These are phyloP conservation scores for Hyaloscypha variabilis DNA, from an alignment of 495 filamentous ascomycete genomes.

Conservation along the genomic window DNA sequence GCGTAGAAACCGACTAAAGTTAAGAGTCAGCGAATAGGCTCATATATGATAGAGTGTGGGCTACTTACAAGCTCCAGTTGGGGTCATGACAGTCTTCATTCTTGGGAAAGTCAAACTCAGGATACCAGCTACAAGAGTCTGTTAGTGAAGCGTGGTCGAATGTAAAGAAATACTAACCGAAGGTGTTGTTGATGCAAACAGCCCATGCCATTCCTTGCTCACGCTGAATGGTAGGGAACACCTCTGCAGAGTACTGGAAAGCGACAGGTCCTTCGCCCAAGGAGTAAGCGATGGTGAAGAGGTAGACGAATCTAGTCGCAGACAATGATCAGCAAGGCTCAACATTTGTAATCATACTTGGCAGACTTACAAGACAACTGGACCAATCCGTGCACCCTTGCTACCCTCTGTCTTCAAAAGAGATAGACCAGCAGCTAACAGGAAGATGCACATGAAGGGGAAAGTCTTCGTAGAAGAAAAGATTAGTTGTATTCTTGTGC, in stretches of 20 bases:
- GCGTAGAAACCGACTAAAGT: conserved; percentile 50
- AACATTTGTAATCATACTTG: not conserved
- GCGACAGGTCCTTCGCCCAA: conserved; percentile 86
- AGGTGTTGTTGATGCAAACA: conserved; percentile 50
- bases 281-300: conserved; percentile 76
- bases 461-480: conserved; percentile 61
- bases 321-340: not conserved
- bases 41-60: not conserved
- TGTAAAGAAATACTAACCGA: conserved; percentile 26
- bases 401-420: conserved; percentile 71
- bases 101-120: conserved; percentile 60
- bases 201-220: conserved; percentile 69
- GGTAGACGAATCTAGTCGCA: conserved; percentile 58
- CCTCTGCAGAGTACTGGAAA: conserved; percentile 83
- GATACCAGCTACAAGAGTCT: conserved; percentile 45
- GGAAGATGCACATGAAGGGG: conserved; percentile 76
- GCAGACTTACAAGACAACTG: conserved; percentile 13
- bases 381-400: conserved; percentile 42
- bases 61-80: conserved; percentile 53
- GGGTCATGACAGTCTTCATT: conserved; percentile 49
- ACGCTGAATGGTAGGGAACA: conserved; percentile 76
- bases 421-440: conserved; percentile 71
- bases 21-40: not conserved
- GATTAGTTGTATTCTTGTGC: conserved; percentile 32
- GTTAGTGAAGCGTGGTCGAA: conserved; percentile 41